These are phyloP conservation scores for Macrocystidia cucumis DNA, from an alignment of 1,284 basidiomycete species.

Conservation along the genomic window DNA sequence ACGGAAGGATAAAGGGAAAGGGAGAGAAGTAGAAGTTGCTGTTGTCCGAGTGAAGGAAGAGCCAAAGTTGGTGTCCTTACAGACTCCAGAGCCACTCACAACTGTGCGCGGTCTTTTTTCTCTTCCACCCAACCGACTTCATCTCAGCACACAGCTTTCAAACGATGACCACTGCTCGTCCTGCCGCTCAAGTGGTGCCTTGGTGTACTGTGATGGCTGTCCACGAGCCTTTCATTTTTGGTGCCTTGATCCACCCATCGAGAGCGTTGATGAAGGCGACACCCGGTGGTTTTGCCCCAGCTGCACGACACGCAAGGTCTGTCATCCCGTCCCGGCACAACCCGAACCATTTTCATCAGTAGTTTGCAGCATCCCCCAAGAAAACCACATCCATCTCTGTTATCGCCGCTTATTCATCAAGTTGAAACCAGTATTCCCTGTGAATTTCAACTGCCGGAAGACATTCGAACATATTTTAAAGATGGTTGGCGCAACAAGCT, in stretches of 20 bases:
- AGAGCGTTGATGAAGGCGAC: constrained; percentile 82
- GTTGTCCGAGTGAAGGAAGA: constrained; percentile 64
- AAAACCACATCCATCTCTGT: constrained; percentile 52
- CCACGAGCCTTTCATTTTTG: constrained; percentile 93
- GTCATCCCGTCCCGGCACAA: constrained; percentile 18
- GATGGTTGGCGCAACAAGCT: constrained; percentile 49
- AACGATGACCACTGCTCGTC: constrained; percentile 96
- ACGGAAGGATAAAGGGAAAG: constrained; percentile 63
- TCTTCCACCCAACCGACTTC: constrained; percentile 13
- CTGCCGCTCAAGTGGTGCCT: constrained; percentile 73
- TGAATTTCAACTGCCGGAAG: constrained; percentile 87
- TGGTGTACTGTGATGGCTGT: constrained; percentile 96
- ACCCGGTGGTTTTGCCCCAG: constrained; percentile 87
- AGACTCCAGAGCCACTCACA: constrained; percentile 42
- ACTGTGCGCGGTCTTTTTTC: constrained; percentile 28
- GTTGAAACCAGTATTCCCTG: constrained; percentile 60
- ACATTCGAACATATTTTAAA: constrained; percentile 82
- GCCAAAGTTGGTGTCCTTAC: constrained; percentile 37
- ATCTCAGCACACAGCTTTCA: constrained; percentile 36
- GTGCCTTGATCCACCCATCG: constrained; percentile 94
- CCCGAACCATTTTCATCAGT: constrained; percentile 15
- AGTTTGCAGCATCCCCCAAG: constrained; percentile 52
- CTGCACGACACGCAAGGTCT: constrained; percentile 63
- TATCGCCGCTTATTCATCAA: constrained; percentile 64
- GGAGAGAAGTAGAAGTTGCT: constrained; percentile 40